Evolutionary conservation across 345 rosid species (phyloP), one percentile per base, ranked within the genome.

Genomic region (Physaria fendleri): DNA sequence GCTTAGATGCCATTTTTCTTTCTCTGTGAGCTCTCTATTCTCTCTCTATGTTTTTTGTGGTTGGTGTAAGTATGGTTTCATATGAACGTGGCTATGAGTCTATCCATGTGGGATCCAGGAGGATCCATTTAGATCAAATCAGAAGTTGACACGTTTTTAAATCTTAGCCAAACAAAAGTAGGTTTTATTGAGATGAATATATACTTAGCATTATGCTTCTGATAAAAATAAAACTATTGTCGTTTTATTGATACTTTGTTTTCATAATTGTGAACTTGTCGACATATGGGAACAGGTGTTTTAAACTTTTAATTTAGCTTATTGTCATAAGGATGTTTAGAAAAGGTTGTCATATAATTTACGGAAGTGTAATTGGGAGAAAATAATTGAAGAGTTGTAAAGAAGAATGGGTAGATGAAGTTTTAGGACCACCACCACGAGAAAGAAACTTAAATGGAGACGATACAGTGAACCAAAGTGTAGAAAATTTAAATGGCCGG

Each of bases 1-100:
- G n/a, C n/a, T n/a, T n/a, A n/a, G n/a, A 88, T 30, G 93, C 96
- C 96, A 88, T 82, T 43, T 63, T 3, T 46, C 18, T 13, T 30
- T 7, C 33, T 47, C 28, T 33, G 5, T 24, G 0, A 25, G 12
- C n/a, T 32, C 6, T 18, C 38, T n/a, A 17, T 6, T 38, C 66
- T 41, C 65, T 63, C 24, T 12, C 37, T 52, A 17, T 39, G 13
- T 32, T 43, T 30, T 69, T 37, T 69, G 73, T 69, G 75, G 75
- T 65, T 62, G 43, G 68, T 28, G 62, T 9, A 55, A 43, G 28
- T 23, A 54, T 39, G 64, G 64, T 64, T 70, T 70, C 69, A 63
- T 60, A 56, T 70, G 69, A 70, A 60, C 53, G 37, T 35, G 60
- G 59, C 14, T 3, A 49, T 15, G 63, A 65, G 74, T 51, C 81